Evolutionary conservation across 108 stramenopile species (phyloP).

Genomic region (Nitzschia putrida): DNA sequence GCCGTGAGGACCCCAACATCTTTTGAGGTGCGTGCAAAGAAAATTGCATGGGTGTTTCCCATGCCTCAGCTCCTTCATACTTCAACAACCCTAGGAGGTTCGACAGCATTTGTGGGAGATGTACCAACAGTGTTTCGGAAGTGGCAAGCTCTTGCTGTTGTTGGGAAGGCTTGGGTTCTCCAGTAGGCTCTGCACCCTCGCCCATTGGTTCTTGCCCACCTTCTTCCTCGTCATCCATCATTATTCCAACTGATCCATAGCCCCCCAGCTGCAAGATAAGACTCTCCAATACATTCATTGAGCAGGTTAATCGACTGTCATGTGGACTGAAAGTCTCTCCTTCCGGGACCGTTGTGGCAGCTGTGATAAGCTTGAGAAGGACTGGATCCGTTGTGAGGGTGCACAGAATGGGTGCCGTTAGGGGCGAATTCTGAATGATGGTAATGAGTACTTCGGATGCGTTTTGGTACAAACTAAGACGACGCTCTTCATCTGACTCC

Average conservation of each 20-base stretch:
- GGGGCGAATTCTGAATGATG: constrained; percentile 81
- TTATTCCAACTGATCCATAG: constrained; percentile 68
- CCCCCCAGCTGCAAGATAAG: constrained; percentile 86
- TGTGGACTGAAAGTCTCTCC: constrained; percentile 54
- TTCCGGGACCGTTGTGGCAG: constrained; percentile 39
- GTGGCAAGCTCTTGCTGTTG: constrained; percentile 29
- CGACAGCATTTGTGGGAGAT: constrained; percentile 53
- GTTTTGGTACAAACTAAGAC: constrained; percentile 52
- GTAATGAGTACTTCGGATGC: constrained; percentile 83
- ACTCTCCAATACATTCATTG: constrained; percentile 83
- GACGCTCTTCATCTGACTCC: constrained; percentile 33
- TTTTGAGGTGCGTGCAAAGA: constrained; percentile 50
- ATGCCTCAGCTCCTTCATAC: constrained; percentile 55
- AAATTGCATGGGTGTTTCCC: constrained; percentile 71
- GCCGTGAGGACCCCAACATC: constrained; percentile 74
- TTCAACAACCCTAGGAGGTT: constrained; percentile 46
- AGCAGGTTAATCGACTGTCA: constrained; percentile 73
- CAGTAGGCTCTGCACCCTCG: neutral
- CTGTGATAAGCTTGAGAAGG: constrained; percentile 54
- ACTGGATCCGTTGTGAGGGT: constrained; percentile 58
- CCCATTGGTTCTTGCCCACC: constrained; percentile 19
- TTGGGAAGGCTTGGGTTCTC: neutral
- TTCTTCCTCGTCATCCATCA: constrained; percentile 30
- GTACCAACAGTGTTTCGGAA: constrained; percentile 50
- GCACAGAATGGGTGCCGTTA: constrained; percentile 61